Percentiles rank a stretch among this genome's conserved stretches.
Conservation (phyloP, 2,329 filamentous ascomycete genomes). For the Verticillium isaacii region DNA sequence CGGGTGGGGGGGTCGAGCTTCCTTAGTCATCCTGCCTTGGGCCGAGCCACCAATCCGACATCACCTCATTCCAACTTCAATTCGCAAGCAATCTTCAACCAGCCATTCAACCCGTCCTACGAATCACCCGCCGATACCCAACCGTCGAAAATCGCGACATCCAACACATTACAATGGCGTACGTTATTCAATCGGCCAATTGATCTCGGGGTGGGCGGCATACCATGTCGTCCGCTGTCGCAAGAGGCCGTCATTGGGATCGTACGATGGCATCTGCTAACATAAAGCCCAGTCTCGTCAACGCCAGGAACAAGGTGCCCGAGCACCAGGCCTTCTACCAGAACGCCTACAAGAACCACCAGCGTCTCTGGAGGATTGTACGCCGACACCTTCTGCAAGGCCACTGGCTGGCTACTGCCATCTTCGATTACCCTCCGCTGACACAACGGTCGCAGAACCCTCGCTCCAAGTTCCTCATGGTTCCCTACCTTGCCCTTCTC, state of each 20-base stretch:
- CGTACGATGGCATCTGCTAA: constrained; percentile 21
- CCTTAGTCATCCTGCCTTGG: neutral
- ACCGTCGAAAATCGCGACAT: neutral
- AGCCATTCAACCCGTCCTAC: neutral
- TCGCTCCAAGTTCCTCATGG: constrained; percentile 60
- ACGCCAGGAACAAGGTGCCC: constrained; percentile 74
- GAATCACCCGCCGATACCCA: neutral
- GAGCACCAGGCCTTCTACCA: constrained; percentile 72
- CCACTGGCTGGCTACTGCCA: constrained; percentile 8
- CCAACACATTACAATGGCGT: neutral
- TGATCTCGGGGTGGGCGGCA: neutral
- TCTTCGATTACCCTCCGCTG: neutral
- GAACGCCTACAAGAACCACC: constrained; percentile 62
- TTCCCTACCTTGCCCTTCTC: constrained; percentile 63
- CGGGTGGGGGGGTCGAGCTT: neutral
- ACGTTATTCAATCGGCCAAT: neutral
- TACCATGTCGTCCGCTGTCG: neutral
- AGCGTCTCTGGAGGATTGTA: constrained; percentile 76
- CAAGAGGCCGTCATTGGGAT: neutral
- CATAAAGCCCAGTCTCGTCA: constrained; percentile 46
- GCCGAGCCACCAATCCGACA: constrained; percentile 3
- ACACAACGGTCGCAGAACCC: constrained; percentile 43
- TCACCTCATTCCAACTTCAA: constrained; percentile 3
- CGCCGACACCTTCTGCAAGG: constrained; percentile 27
- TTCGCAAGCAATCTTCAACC: neutral